Base-by-base conservation (phyloP, 148 eudicot species). In the Silene conica region DNA sequence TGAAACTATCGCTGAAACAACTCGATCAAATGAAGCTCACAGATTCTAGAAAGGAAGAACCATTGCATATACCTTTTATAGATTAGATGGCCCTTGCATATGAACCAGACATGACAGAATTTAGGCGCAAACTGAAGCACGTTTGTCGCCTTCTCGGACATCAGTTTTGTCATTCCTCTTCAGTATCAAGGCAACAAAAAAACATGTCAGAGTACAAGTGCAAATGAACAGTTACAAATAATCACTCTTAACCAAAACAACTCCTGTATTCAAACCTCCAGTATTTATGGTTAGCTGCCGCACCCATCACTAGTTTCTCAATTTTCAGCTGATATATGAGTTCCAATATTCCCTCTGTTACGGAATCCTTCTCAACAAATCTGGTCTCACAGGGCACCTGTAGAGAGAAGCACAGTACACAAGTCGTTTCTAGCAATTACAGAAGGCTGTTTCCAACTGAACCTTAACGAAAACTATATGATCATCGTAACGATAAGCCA, bases 221-320 rank as follows among this genome's bases (percentile, higher is more conserved):
- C 60, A 56, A 56, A n/a, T 58, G 62, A 58, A 58, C 18, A n/a
- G 43, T 43, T 26, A 34, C 70, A 67, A 67, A 67, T 43, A 16
- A 43, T 21, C 70, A 65, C 69, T n/a, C 45, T 38, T 34, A 34
- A 31, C 21, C 38, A 2, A 16, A 43, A 12, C 70, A 43, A 67
- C 22, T 23, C 20, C 1, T 50, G 58, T 59, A 31, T 52, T 9
- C 15, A 14, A 76, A 90, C 98, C 83, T 86, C 21, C 86, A 80
- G 77, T 84, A 84, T 54, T 77, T 80, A 50, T 38, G 80, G 74
- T 88, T 85, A 1, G 89, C 84, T 18, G 96, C 93, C 25, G 88
- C 97, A 67, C 98, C 97, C 92, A 94, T 89, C 52, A 90, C 97
- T 74, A 94, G 90, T 78, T 76, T 87, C 77, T 78, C 75, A 72